These are phyloP conservation scores for Artemisia tridentata DNA, from an alignment of 129 eudicot genomes.

Conservation along the genomic window DNA sequence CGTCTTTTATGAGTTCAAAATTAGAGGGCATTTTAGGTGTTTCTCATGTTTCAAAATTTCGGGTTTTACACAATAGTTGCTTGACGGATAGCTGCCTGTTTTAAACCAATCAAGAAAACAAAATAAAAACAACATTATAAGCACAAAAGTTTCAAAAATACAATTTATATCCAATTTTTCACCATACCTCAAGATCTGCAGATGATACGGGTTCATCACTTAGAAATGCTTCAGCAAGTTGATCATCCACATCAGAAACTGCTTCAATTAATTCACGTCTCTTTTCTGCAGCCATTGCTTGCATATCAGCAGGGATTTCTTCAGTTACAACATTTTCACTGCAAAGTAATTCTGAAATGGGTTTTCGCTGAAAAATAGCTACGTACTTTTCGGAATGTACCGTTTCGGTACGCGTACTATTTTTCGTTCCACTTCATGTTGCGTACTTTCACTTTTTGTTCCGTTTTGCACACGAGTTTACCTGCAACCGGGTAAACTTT, in stretches of 20 bases:
- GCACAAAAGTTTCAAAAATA: background rate
- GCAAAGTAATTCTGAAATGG: constrained; percentile 21
- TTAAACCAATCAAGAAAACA: constrained; percentile 15
- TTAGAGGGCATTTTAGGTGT: too few relatives aligned
- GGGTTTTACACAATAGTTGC: too few relatives aligned
- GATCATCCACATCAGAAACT: constrained; percentile 96
- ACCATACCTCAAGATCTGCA: constrained; percentile 81
- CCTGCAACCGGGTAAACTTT: too few relatives aligned
- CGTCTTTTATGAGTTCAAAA: too few relatives aligned
- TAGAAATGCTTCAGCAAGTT: constrained; percentile 82
- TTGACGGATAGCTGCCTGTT: constrained; percentile 89
- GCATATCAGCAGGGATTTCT: constrained; percentile 74
- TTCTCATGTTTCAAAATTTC: too few relatives aligned
- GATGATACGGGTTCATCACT: constrained; percentile 87
- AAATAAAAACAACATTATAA: background rate
- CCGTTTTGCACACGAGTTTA: too few relatives aligned
- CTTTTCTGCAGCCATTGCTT: constrained; percentile 66
- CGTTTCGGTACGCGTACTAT: too few relatives aligned
- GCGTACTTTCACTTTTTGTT: too few relatives aligned
- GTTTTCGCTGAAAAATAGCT: too few relatives aligned
- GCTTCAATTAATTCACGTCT: constrained; percentile 84
- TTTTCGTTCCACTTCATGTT: too few relatives aligned
- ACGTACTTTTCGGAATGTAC: too few relatives aligned
- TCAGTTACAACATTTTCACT: constrained; percentile 76
- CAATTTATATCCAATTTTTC: background rate